A percentile compares a stretch with the other conserved stretches of the same genome.
These are phyloP conservation scores for Cynara cardunculus DNA, from an alignment of 129 eudicot genomes.

Conservation along the genomic window DNA sequence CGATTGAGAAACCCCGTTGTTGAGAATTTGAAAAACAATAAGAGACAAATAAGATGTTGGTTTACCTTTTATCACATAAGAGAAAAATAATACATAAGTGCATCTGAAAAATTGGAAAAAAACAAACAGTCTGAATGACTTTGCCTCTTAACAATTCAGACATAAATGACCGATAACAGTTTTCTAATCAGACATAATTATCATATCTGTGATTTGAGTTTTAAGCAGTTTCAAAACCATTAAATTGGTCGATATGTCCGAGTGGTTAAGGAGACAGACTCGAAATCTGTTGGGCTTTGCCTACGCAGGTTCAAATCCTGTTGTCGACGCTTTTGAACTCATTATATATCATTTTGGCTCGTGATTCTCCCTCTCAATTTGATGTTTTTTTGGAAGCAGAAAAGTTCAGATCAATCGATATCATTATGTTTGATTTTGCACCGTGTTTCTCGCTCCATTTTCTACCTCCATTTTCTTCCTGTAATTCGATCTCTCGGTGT, in stretches of 20 bases:
- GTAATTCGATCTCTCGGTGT: background rate
- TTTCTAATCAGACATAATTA: too few species aligned
- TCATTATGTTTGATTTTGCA: background rate
- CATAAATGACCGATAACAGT: too few species aligned
- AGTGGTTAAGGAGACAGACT: conserved; percentile 45
- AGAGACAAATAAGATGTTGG: too few species aligned
- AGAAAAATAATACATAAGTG: too few species aligned
- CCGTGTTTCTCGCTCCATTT: background rate
- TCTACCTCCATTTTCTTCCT: background rate
- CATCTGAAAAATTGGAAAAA: too few species aligned
- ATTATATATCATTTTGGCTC: background rate
- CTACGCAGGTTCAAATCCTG: conserved; percentile 45
- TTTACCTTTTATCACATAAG: too few species aligned
- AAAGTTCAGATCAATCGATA: background rate
- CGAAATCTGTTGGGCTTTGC: conserved; percentile 45
- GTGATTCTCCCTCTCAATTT: background rate
- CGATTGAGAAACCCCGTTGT: too few species aligned
- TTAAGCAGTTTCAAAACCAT: too few species aligned
- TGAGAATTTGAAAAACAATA: too few species aligned
- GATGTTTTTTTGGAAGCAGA: background rate
- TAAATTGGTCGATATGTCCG: conserved; percentile 29
- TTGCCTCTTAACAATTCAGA: too few species aligned
- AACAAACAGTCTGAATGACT: too few species aligned
- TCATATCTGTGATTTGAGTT: too few species aligned
- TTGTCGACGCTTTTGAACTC: conserved; percentile 17